Conservation (phyloP, 2,329 filamentous ascomycete genomes). For the Hypomyces rosellus region DNA sequence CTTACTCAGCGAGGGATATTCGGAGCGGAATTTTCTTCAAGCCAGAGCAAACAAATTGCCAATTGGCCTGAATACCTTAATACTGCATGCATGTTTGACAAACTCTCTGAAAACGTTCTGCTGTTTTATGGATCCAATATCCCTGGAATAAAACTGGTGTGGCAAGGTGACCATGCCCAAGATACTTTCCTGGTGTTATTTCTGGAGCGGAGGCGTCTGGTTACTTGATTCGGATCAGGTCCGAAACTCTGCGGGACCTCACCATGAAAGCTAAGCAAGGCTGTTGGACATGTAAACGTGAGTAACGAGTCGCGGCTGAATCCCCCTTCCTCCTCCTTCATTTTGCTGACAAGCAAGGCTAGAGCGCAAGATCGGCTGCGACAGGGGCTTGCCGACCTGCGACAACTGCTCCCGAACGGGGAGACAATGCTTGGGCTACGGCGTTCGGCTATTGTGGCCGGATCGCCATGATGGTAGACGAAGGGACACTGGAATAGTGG, state of each 20-base stretch:
- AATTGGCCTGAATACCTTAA: neutral
- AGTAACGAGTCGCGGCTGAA: neutral
- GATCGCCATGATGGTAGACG: slow-evolving; percentile 40
- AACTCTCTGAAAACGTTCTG: neutral
- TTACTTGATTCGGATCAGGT: neutral
- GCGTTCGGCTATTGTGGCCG: slow-evolving; percentile 40
- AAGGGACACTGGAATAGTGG: slow-evolving; percentile 7
- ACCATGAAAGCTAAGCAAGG: slow-evolving; percentile 12
- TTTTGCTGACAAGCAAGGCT: slow-evolving; percentile 5
- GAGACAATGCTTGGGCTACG: slow-evolving; percentile 38
- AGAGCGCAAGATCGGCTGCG: slow-evolving; percentile 44
- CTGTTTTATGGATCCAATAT: neutral
- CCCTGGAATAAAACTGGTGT: neutral
- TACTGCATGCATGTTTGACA: neutral
- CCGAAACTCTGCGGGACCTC: neutral
- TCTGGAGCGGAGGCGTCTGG: slow-evolving; percentile 4
- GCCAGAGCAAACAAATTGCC: neutral
- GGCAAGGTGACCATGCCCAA: slow-evolving; percentile 7
- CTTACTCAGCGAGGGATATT: neutral
- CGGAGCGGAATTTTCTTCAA: neutral
- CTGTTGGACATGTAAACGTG: slow-evolving; percentile 17
- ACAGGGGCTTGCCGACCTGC: slow-evolving; percentile 36
- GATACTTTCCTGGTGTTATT: neutral
- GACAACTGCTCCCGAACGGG: slow-evolving; percentile 37
- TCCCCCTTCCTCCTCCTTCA: neutral